phyloP scores from a whole-genome alignment of 2,329 filamentous ascomycete species.

The Hysterium pulicare region DNA sequence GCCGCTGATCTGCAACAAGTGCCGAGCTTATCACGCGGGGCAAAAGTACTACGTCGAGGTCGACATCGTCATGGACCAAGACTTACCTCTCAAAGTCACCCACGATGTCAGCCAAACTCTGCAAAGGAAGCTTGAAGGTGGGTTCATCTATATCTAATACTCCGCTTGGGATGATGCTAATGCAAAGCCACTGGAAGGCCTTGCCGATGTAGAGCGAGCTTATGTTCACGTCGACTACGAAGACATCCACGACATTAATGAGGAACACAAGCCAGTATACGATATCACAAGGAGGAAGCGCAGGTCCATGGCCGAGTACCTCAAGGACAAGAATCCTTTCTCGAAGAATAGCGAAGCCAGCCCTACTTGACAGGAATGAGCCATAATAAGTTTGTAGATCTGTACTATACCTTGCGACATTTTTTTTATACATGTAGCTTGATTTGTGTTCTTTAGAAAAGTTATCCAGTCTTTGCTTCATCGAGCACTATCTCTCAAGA shows the following conservation, averaged over 20 bases:
- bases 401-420: background rate
- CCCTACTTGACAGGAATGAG: background rate
- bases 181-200: slow-evolving; percentile 20
- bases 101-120: slow-evolving; percentile 60
- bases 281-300: slow-evolving; percentile 23
- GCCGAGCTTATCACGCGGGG: slow-evolving; percentile 60
- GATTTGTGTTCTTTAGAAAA: no score
- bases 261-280: slow-evolving; percentile 40
- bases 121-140: slow-evolving; percentile 59
- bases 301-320: slow-evolving; percentile 31
- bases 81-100: slow-evolving; percentile 53
- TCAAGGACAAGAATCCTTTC: slow-evolving; percentile 21
- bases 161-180: background rate
- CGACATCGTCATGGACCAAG: slow-evolving; percentile 59
- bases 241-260: slow-evolving; percentile 35
- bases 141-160: slow-evolving; percentile 14
- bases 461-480: background rate
- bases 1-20: slow-evolving; percentile 29
- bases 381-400: background rate
- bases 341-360: slow-evolving; percentile 18
- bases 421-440: no score
- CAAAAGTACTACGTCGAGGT: slow-evolving; percentile 62
- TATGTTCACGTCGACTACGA: slow-evolving; percentile 52
- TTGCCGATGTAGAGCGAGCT: slow-evolving; percentile 41
- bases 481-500: no score